These are phyloP conservation scores for Daldinia caldariorum DNA, from an alignment of 495 filamentous ascomycete genomes.

Conservation along the genomic window DNA sequence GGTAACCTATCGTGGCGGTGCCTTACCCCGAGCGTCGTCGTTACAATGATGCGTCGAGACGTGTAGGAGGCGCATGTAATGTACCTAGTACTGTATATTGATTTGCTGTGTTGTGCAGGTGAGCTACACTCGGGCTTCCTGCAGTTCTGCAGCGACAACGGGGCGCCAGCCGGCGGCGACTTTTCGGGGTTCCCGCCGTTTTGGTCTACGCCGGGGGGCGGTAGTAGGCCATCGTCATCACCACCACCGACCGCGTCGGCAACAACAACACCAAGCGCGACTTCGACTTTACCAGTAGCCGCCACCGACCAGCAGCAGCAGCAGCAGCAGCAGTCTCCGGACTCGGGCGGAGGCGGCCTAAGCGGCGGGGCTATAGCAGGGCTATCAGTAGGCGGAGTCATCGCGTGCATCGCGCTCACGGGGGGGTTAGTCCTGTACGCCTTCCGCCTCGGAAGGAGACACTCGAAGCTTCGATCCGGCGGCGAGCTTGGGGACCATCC, in stretches of 20 bases:
- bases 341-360: slow-evolving; percentile 8
- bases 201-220: background rate
- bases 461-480: background rate
- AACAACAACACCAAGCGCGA: slow-evolving; percentile 4
- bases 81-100: no score
- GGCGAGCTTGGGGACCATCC: background rate
- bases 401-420: slow-evolving; percentile 24
- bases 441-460: slow-evolving; percentile 34
- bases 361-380: slow-evolving; percentile 43
- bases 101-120: background rate
- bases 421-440: slow-evolving; percentile 31
- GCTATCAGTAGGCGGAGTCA: slow-evolving; percentile 41
- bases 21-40: no score
- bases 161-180: background rate
- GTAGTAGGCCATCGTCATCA: background rate
- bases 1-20: no score
- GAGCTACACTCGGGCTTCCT: slow-evolving; percentile 1
- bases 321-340: background rate
- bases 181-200: background rate
- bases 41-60: no score
- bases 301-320: background rate
- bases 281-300: background rate
- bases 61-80: no score
- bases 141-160: slow-evolving; percentile 27
- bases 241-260: background rate